These are phyloP conservation scores for Kodamaea sp. DNA, from an alignment of 1,139 yeast genomes.

Conservation along the genomic window DNA sequence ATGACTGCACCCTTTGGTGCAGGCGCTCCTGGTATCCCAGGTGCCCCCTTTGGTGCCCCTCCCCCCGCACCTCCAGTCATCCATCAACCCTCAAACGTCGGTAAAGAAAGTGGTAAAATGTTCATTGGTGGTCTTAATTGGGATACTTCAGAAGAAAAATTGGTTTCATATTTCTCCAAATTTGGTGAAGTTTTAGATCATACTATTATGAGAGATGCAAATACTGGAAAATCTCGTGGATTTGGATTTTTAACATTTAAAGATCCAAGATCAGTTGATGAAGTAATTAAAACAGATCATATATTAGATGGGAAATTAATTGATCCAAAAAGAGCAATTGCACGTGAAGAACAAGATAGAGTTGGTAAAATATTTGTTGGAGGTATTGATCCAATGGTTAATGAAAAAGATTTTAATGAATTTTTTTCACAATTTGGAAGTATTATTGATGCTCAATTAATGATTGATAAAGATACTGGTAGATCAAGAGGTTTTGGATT, in stretches of 20 bases:
- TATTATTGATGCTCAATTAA: conserved; percentile 93
- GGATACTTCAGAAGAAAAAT: conserved; percentile 91
- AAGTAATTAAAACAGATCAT: conserved; percentile 84
- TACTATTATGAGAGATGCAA: conserved; percentile 89
- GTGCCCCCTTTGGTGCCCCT: conserved; percentile 4
- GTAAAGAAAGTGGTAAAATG: conserved; percentile 75
- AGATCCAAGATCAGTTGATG: conserved; percentile 78
- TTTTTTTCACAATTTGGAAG: conserved; percentile 90
- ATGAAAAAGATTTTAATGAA: conserved; percentile 84
- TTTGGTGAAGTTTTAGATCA: conserved; percentile 89
- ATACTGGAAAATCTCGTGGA: conserved; percentile 93
- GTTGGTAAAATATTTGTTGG: conserved; percentile 98
- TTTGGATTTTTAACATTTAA: conserved; percentile 93
- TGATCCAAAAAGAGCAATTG: conserved; percentile 97
- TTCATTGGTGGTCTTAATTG: conserved; percentile 97
- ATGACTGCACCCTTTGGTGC: too few relatives aligned
- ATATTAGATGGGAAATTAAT: conserved; percentile 93
- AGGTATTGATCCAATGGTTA: conserved; percentile 94
- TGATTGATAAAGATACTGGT: conserved; percentile 98
- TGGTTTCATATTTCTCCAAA: conserved; percentile 79
- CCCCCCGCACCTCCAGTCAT: conserved; percentile 6
- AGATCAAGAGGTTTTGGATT: conserved; percentile 98
- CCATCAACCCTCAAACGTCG: conserved; percentile 37
- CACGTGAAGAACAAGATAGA: conserved; percentile 96
- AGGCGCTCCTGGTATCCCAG: too few relatives aligned